Evolutionary conservation across 208 protist genomes (phyloP), one percentile per base, ranked within the genome.

Genomic region (Trypanosoma platydactyli): DNA sequence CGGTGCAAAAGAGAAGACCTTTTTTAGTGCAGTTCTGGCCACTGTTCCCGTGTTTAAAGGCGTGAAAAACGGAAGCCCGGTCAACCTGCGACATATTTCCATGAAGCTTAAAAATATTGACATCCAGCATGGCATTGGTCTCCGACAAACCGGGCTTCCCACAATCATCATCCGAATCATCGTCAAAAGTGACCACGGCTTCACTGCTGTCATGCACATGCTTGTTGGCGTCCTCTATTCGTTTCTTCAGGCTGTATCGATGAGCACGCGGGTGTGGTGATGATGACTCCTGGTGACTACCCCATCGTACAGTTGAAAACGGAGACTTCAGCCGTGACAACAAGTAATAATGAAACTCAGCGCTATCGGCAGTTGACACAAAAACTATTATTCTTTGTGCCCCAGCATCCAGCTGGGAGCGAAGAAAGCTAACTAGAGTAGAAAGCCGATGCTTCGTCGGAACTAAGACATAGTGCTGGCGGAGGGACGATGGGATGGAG

Each of bases 1-100:
- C 98, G 9, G 98, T 99, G 71, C 94, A 98, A 61, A 99, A 93
- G 9, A 99, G 71, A 46, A 99, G 83, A 50, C 69, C 88, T 53
- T 57, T 72, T 53, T 18, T 52, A 59, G 40, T 62, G 18, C 25
- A 1, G 22, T 61, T 25, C 27, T 60, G 16, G 59, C 62, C 22
- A 12, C 16, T 38, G 63, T 88, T 84, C 18, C 67, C 80, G 45
- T 89, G 75, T 20, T 89, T 79, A 60, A 98, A 98, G 22, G 83
- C 66, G 5, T 80, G 59, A 67, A 90, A 97, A 25, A 81, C 83
- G 35, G 78, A 73, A 24, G 79, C 76, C 24, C 94, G 71, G 24
- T 96, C 84, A 33, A 86, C 68, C 62, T 97, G 95, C 22, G 63
- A 64, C 30, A 97, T 79, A 46, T 92, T 82, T 33, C 93, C 89